Conservation (phyloP, 148 eudicot species). For the Persicaria maculosa region DNA sequence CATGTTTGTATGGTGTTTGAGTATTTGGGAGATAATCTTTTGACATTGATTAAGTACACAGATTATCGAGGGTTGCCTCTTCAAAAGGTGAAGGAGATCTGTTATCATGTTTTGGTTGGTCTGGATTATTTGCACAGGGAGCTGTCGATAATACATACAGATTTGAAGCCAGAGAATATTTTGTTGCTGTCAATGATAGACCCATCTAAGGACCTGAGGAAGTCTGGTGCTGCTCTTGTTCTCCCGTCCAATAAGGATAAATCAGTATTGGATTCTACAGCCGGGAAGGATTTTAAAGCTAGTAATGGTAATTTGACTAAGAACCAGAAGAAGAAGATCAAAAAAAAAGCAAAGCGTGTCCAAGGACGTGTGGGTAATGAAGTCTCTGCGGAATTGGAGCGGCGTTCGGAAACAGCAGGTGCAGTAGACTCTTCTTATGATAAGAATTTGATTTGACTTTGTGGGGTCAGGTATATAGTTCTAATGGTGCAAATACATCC, state of each 20-base stretch:
- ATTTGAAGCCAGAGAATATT: conserved; percentile 90
- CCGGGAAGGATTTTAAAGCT: conserved; percentile 34
- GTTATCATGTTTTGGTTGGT: conserved; percentile 66
- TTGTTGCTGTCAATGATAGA: conserved; percentile 75
- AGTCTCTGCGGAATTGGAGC: conserved; percentile 38
- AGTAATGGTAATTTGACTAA: conserved; percentile 58
- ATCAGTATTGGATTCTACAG: conserved; percentile 31
- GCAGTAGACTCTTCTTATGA: conserved; percentile 14
- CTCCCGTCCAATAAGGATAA: conserved; percentile 47
- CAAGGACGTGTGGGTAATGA: conserved; percentile 50
- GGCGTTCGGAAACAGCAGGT: conserved; percentile 23
- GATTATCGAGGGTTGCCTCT: conserved; percentile 83
- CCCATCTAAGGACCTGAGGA: conserved; percentile 64
- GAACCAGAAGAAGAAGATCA: conserved; percentile 86
- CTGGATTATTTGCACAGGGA: conserved; percentile 85
- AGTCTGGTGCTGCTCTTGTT: conserved; percentile 50
- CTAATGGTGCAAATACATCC: conserved; percentile 33
- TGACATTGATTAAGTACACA: conserved; percentile 78
- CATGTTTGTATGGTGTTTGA: conserved; percentile 99
- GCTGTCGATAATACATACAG: conserved; percentile 88
- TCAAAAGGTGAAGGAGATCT: conserved; percentile 80
- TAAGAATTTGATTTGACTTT: conserved; percentile 21
- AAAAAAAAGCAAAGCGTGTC: conserved; percentile 71
- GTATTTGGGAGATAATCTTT: conserved; percentile 88
- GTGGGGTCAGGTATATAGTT: conserved; percentile 21